These are phyloP conservation scores for Lavandula angustifolia DNA, from an alignment of 257 asterid genomes.

Conservation along the genomic window DNA sequence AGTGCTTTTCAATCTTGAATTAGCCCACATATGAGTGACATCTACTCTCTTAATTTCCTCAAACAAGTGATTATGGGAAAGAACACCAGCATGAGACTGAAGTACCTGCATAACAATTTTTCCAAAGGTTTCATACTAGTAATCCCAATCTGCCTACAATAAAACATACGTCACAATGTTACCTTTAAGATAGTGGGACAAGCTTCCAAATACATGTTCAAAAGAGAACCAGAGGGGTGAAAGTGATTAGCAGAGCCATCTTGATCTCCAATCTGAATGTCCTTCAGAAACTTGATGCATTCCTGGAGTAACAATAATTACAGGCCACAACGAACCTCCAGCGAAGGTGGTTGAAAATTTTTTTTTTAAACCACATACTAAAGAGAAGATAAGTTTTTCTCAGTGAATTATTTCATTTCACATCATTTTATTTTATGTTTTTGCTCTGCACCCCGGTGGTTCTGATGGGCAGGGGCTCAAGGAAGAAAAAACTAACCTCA, in stretches of 20 bases:
- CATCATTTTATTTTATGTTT: not conserved
- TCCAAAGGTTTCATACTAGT: slow-evolving; percentile 10
- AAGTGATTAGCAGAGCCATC: slow-evolving; percentile 61
- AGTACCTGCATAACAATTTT: slow-evolving; percentile 62
- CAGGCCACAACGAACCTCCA: too few species aligned
- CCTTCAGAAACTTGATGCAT: slow-evolving; percentile 83
- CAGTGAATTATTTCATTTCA: not conserved
- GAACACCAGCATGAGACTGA: slow-evolving; percentile 62
- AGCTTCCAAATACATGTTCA: slow-evolving; percentile 65
- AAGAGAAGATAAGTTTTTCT: not conserved
- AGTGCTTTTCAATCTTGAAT: slow-evolving; percentile 52
- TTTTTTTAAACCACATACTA: not conserved
- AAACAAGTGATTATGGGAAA: slow-evolving; percentile 59
- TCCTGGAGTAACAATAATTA: too few species aligned
- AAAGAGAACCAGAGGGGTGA: slow-evolving; percentile 54
- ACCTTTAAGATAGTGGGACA: slow-evolving; percentile 80
- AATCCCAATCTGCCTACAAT: slow-evolving; percentile 23
- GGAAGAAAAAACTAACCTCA: slow-evolving; percentile 49
- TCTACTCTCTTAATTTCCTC: slow-evolving; percentile 77
- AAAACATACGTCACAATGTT: slow-evolving; percentile 7
- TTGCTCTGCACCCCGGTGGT: not conserved
- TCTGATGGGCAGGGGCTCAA: too few species aligned
- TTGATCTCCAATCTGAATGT: slow-evolving; percentile 58
- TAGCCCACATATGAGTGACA: slow-evolving; percentile 50
- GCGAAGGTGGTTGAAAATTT: slow-evolving; percentile 4